These are phyloP conservation scores for Boletus vermiculosoides DNA, from an alignment of 768 basidiomycete genomes.

Conservation along the genomic window DNA sequence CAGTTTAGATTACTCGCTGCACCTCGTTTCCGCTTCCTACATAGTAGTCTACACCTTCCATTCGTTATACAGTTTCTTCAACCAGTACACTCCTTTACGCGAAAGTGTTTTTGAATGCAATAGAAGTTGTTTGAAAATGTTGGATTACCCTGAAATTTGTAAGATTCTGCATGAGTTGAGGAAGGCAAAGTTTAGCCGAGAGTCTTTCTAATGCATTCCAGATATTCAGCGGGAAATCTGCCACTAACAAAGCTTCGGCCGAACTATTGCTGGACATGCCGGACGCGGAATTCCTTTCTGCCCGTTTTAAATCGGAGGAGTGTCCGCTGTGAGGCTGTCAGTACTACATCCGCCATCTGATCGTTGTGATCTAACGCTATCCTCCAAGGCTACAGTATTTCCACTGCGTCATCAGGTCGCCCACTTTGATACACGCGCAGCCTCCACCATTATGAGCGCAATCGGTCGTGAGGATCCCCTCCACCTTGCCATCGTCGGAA, in stretches of 20 bases:
- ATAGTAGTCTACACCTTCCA: conserved; percentile 23
- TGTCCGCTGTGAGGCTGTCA: neutral
- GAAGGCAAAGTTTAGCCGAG: too few relatives aligned
- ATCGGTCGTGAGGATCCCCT: conserved; percentile 31
- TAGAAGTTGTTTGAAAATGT: conserved; percentile 21
- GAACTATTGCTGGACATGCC: conserved; percentile 3
- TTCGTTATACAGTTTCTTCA: conserved; percentile 24
- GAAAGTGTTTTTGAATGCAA: conserved; percentile 22
- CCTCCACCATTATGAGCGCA: conserved; percentile 14
- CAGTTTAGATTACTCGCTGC: conserved; percentile 26
- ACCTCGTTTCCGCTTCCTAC: conserved; percentile 9
- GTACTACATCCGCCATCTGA: conserved; percentile 5
- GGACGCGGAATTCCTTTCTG: neutral
- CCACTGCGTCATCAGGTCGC: neutral
- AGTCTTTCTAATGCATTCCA: conserved; percentile 2
- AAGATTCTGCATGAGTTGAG: neutral
- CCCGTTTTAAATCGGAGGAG: neutral
- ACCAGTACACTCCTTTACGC: conserved; percentile 29
- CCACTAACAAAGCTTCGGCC: conserved; percentile 6
- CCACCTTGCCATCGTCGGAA: conserved; percentile 78
- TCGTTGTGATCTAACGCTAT: conserved; percentile 11
- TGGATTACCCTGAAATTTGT: neutral
- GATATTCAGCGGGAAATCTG: neutral
- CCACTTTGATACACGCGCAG: conserved; percentile 3
- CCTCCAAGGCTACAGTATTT: neutral